A percentile compares a stretch with the other conserved stretches of the same genome.
phyloP scores from a whole-genome alignment of 345 rosid species.

The Mangifera indica region DNA sequence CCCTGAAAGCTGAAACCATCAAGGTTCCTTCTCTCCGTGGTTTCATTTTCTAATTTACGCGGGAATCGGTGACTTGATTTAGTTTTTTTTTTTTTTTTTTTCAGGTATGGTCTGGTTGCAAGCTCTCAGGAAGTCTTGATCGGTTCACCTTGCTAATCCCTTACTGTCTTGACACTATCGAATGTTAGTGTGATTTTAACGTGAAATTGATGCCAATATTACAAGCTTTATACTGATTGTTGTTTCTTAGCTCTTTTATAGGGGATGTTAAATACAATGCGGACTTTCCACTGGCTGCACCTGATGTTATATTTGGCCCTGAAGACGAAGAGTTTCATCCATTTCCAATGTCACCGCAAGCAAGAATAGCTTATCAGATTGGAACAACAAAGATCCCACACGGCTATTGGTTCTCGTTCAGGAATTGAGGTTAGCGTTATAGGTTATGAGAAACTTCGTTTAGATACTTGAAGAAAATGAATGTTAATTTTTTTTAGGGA shows the following conservation, averaged over 20 bases:
- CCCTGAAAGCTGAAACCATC: slow-evolving; percentile 49
- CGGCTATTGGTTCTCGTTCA: slow-evolving; percentile 56
- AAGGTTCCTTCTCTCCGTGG: slow-evolving; percentile 46
- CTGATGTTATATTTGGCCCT: slow-evolving; percentile 78
- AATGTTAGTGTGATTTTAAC: slow-evolving; percentile 55
- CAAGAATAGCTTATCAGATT: slow-evolving; percentile 48
- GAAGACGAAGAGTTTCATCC: slow-evolving; percentile 81
- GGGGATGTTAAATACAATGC: slow-evolving; percentile 92
- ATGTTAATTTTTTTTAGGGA: slow-evolving; percentile 43
- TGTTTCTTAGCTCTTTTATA: slow-evolving; percentile 26
- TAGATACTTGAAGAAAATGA: slow-evolving; percentile 10
- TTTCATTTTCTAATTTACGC: slow-evolving; percentile 6
- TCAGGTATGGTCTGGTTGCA: slow-evolving; percentile 77
- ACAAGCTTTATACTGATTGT: neutral
- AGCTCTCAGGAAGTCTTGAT: slow-evolving; percentile 56
- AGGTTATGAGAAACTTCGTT: slow-evolving; percentile 10
- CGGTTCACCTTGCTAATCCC: slow-evolving; percentile 90
- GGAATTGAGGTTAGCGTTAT: slow-evolving; percentile 61
- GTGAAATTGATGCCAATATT: neutral
- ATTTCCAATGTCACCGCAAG: slow-evolving; percentile 30
- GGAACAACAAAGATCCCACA: slow-evolving; percentile 70
- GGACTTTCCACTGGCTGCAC: slow-evolving; percentile 70
- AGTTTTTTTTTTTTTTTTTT: neutral
- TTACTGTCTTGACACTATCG: slow-evolving; percentile 74
- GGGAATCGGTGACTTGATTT: neutral